Percentiles rank a stretch among this genome's conserved stretches.
Evolutionary conservation across 768 basidiomycete species (phyloP).

Genomic region (Termitomyces sp.): DNA sequence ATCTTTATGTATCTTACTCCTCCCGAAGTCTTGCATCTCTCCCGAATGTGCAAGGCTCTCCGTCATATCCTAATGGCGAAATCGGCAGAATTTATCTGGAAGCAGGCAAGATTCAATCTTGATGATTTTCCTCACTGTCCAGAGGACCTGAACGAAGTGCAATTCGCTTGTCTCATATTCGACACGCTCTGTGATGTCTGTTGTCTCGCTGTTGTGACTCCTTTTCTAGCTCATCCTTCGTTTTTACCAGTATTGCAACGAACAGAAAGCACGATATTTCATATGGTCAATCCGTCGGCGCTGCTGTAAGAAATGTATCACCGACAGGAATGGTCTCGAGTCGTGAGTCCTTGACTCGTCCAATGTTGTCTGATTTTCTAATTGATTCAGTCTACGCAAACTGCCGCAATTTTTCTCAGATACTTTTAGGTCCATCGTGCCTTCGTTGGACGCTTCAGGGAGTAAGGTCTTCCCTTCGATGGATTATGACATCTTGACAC

Average conservation of each 20-base stretch:
- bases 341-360: background rate
- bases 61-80: conserved; percentile 19
- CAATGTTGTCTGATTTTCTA: background rate
- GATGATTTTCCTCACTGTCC: conserved; percentile 10
- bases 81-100: conserved; percentile 5
- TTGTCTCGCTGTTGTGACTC: background rate
- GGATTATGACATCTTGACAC: background rate
- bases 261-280: background rate
- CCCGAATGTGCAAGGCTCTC: conserved; percentile 29
- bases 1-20: conserved; percentile 30
- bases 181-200: background rate
- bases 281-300: conserved; percentile 11
- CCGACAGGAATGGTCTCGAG: background rate
- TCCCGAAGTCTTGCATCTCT: conserved; percentile 31
- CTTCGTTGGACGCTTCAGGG: background rate
- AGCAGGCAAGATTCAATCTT: conserved; percentile 4
- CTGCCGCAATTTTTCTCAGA: background rate
- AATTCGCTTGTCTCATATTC: background rate
- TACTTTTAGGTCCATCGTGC: background rate
- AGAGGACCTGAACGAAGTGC: conserved; percentile 8
- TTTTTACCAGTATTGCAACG: conserved; percentile 3
- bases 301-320: conserved; percentile 10
- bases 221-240: background rate
- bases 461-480: background rate
- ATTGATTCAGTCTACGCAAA: background rate